phyloP scores from a whole-genome alignment of 1,139 yeast species.

The Casaregolazyma suthepensis region DNA sequence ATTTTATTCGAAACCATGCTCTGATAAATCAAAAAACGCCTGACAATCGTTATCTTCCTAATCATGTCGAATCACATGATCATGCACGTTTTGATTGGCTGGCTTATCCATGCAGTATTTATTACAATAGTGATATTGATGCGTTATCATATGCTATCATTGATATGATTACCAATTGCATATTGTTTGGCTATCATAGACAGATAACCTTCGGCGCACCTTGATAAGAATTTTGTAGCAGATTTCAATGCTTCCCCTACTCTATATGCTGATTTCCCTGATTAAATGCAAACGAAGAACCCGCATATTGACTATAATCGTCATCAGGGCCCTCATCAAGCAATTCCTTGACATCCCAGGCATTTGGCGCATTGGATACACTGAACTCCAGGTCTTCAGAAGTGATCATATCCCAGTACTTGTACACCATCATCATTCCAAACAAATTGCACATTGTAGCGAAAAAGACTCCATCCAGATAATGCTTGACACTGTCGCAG shows the following conservation, averaged over 20 bases:
- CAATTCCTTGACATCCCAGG: slow-evolving; percentile 46
- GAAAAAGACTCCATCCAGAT: slow-evolving; percentile 83
- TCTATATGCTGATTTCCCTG: slow-evolving; percentile 7
- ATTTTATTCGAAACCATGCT: background rate
- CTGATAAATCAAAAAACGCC: background rate
- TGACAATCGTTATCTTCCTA: background rate
- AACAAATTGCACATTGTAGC: slow-evolving; percentile 75
- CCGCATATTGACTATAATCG: slow-evolving; percentile 35
- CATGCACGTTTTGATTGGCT: background rate
- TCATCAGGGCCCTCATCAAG: slow-evolving; percentile 36
- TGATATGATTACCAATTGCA: background rate
- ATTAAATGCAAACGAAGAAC: slow-evolving; percentile 25
- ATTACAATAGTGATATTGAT: too few relatives aligned
- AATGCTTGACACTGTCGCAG: slow-evolving; percentile 72
- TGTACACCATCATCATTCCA: slow-evolving; percentile 89
- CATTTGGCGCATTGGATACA: slow-evolving; percentile 49
- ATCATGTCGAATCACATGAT: background rate
- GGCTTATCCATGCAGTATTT: background rate
- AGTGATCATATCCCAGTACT: slow-evolving; percentile 96
- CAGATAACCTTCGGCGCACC: too few relatives aligned
- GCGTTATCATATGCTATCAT: too few relatives aligned
- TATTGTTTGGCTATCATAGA: too few relatives aligned
- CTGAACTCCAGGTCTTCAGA: slow-evolving; percentile 91
- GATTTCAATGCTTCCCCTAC: background rate
- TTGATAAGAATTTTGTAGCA: background rate